Base-by-base conservation (phyloP, 805 yeast species). In the Ascoidea tarda region DNA sequence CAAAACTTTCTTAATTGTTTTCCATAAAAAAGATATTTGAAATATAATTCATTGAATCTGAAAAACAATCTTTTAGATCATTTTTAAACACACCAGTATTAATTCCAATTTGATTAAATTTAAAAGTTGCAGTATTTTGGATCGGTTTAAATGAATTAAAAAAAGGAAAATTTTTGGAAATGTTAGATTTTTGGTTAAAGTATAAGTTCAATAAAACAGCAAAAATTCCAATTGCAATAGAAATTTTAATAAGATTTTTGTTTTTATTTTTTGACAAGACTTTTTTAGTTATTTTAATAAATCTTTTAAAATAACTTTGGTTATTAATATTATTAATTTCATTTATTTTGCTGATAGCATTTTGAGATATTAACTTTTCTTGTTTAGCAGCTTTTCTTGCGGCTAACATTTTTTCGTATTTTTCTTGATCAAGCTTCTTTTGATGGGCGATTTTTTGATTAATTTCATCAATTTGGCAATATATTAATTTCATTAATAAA, bases 171-270 rank as follows among this genome's bases (percentile, higher is more conserved):
- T 21, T 21, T 21, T 21, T 21, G 28, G 28, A 21, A 21, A 21
- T 21, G 28, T 21, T 21, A 48, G 32, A 21, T n/a, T 42, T 42
- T 5, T 49, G 47, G 8, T 46, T 46, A n/a, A 46, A 21, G 32
- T 49, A 33, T 5, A 46, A 44, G 28, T 51, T 51, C 21, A 56
- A 10, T 8, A 54, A 1, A 4, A 56, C 5, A 14, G 55, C 44
- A 6, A 54, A 10, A 3, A 56, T 14, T 6, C 58, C 58, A 46
- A 56, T 48, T 12, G 57, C 48, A 6, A 56, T 16, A n/a, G 57
- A 47, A 6, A 52, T 5, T 48, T 33, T 50, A n/a, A 56, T 32
- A 12, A 52, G 10, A 1, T 31, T 46, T 3, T 42, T 16, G 21
- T 49, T 49, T 8, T n/a, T 32, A n/a, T 16, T 49, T 10, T 14